A percentile compares a stretch with the other conserved stretches of the same genome.
phyloP scores from a whole-genome alignment of 2,329 filamentous ascomycete genomes.

The Stromatinia cepivora region DNA sequence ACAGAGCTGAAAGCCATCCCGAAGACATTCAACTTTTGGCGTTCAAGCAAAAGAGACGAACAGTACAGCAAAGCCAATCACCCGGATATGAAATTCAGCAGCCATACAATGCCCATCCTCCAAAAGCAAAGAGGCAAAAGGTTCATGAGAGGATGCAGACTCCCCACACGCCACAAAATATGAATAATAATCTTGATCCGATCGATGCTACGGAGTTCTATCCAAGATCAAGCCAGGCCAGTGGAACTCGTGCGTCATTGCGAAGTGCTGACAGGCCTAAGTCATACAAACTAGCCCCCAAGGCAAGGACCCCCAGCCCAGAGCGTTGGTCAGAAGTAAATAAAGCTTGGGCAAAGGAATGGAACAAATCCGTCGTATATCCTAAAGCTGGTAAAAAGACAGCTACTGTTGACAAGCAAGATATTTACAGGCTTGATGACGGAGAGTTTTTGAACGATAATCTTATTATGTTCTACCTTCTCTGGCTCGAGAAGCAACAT shows the following conservation, averaged over 20 bases:
- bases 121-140: constrained; percentile 13
- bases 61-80: neutral
- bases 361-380: constrained; percentile 62
- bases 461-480: constrained; percentile 83
- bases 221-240: neutral
- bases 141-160: constrained; percentile 7
- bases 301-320: constrained; percentile 28
- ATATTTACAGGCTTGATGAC: constrained; percentile 76
- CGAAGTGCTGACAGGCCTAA: constrained; percentile 14
- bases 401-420: constrained; percentile 67
- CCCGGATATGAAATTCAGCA: neutral
- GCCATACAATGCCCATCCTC: neutral
- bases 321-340: constrained; percentile 54
- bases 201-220: constrained; percentile 17
- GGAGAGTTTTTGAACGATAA: constrained; percentile 91
- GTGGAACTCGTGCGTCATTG: constrained; percentile 26
- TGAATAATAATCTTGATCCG: neutral
- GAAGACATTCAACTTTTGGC: constrained; percentile 1
- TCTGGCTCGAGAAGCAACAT: constrained; percentile 63
- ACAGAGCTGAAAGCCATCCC: neutral
- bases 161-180: neutral
- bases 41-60: neutral
- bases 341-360: constrained; percentile 52
- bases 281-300: constrained; percentile 2
- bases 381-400: constrained; percentile 58